These are phyloP conservation scores for Chlorella ohadii DNA, from an alignment of 139 green algal genomes.

Conservation along the genomic window DNA sequence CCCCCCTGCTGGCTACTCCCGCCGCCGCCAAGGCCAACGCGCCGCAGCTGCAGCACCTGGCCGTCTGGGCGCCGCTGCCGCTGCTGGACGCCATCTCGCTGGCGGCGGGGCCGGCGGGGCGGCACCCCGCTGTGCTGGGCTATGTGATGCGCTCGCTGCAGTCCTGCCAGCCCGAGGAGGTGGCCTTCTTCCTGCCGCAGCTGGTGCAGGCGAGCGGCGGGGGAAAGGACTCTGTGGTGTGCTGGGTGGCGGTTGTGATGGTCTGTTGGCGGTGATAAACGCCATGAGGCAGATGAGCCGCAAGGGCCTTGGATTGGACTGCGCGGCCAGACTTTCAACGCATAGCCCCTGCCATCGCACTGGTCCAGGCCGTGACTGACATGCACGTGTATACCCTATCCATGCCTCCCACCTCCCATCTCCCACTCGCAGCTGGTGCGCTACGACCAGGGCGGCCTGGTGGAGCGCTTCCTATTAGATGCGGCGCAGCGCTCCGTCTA, in stretches of 20 bases:
- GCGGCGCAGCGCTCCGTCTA: slow-evolving; percentile 69
- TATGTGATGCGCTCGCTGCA: slow-evolving; percentile 58
- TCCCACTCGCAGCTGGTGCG: slow-evolving; percentile 53
- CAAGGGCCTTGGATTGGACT: too few species aligned
- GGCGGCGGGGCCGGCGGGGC: slow-evolving; percentile 53
- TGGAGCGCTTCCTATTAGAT: slow-evolving; percentile 75
- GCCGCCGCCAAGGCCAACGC: slow-evolving; percentile 31
- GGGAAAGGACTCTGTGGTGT: not conserved
- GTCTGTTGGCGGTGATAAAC: too few species aligned
- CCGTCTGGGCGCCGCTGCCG: slow-evolving; percentile 59
- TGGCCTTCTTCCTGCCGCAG: slow-evolving; percentile 95
- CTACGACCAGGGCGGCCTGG: slow-evolving; percentile 58
- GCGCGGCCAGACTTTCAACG: too few species aligned
- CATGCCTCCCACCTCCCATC: not conserved
- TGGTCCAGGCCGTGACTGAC: too few species aligned
- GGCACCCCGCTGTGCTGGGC: slow-evolving; percentile 41
- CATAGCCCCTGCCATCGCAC: too few species aligned
- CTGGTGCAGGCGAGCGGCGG: slow-evolving; percentile 78
- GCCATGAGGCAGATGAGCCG: too few species aligned
- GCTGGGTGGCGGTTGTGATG: not conserved
- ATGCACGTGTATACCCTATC: too few species aligned
- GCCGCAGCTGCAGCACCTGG: slow-evolving; percentile 54
- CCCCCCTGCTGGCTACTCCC: slow-evolving; percentile 60
- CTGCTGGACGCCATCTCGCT: slow-evolving; percentile 73
- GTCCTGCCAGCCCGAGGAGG: slow-evolving; percentile 47